Base-by-base conservation (phyloP, 2,329 filamentous ascomycete species). In the Verticillium klebahnii region DNA sequence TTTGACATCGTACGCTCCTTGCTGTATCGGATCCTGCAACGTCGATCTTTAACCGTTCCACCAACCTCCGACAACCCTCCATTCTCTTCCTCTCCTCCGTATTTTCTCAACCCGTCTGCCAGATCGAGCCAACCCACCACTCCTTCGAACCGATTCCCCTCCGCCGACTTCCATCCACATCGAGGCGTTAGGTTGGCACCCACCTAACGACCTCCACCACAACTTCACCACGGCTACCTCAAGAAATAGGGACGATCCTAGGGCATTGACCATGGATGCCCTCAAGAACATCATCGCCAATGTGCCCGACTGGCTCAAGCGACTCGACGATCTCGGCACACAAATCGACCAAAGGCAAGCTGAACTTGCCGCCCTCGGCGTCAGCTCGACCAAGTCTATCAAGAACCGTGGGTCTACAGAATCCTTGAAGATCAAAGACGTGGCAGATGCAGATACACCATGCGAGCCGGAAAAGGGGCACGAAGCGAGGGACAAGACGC, bases 311-410 rank as follows among this genome's bases (percentile, higher is more conserved):
- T 89, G 86, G 86, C 75, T 84, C 40, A 76, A 76, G 62, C 80
- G 83, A 25, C 79, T 89, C 55, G 83, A 87, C 64, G 82, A 87
- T 59, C 79, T 89, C 62, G 86, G 80, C 69, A 77, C 78, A 63
- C 82, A 89, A 71, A 86, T 89, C 62, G 81, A 85, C 62, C 77
- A 82, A 69, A 85, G 86, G 62, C 86, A 89, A 75, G 74, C 77
- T 58, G 85, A 88, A 69, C 77, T 89, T 61, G 86, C 85, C 39
- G 77, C 78, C 62, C 71, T 84, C 61, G 75, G 72, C 57, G 71
- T 70, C 31, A 69, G 69, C 32, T 67, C 70, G 36, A 71, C 74
- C 45, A 77, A 73, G 62, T 82, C 81, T 3, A 67, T 84, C 17
- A 76, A 80, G 61, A 82, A 83, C 65, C 78, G 78, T 60, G 82